These are phyloP conservation scores for Talaromyces sp. DNA, from an alignment of 2,329 filamentous ascomycete genomes.

Conservation along the genomic window DNA sequence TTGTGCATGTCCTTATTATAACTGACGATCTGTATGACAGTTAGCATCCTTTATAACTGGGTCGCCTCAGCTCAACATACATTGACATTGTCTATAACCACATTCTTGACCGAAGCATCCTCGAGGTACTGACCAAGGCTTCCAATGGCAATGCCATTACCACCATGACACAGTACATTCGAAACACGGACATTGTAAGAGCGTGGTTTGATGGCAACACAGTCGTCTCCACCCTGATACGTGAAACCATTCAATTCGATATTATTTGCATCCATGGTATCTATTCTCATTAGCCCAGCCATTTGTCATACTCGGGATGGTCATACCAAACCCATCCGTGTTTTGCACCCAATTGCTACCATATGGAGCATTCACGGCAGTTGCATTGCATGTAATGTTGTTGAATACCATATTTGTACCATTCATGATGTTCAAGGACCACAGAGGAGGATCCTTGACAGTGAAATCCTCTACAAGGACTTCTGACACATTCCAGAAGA, in stretches of 20 bases:
- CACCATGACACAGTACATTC: slow-evolving; percentile 54
- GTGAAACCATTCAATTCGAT: slow-evolving; percentile 49
- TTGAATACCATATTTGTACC: slow-evolving; percentile 53
- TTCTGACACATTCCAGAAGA: slow-evolving; percentile 57
- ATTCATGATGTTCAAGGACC: slow-evolving; percentile 58
- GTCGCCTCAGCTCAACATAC: neutral
- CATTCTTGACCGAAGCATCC: slow-evolving; percentile 51
- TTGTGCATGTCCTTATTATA: slow-evolving; percentile 49
- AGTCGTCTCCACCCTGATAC: slow-evolving; percentile 59
- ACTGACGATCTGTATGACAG: slow-evolving; percentile 34
- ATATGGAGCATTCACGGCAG: slow-evolving; percentile 48
- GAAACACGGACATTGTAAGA: slow-evolving; percentile 56
- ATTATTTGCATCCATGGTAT: slow-evolving; percentile 55
- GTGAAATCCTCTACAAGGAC: slow-evolving; percentile 53
- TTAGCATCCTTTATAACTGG: neutral
- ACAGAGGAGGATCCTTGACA: slow-evolving; percentile 51
- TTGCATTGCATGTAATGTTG: slow-evolving; percentile 52
- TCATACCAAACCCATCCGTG: slow-evolving; percentile 51
- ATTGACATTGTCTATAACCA: slow-evolving; percentile 46
- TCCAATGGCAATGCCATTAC: slow-evolving; percentile 53
- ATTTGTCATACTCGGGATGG: neutral
- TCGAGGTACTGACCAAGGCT: slow-evolving; percentile 56
- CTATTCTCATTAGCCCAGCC: slow-evolving; percentile 19
- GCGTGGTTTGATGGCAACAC: slow-evolving; percentile 60
- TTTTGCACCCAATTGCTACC: slow-evolving; percentile 57